These are phyloP conservation scores for Phialemoniopsis sp. DNA, from an alignment of 2,329 filamentous ascomycete species.

Conservation along the genomic window DNA sequence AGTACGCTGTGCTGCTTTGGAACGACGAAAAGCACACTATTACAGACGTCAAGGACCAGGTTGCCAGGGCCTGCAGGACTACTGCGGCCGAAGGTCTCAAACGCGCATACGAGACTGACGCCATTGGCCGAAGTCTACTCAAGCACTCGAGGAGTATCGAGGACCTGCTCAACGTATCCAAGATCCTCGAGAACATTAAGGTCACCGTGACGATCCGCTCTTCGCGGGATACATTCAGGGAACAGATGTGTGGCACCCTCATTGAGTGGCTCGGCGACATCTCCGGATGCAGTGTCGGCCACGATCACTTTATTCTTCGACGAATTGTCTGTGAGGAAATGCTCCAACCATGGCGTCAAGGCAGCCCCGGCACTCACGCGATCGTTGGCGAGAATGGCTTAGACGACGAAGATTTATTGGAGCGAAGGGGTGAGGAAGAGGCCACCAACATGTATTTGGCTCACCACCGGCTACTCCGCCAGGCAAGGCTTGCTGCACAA, in stretches of 20 bases:
- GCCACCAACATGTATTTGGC: conserved; percentile 27
- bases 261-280: conserved; percentile 96
- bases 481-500: conserved; percentile 19
- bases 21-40: conserved; percentile 99
- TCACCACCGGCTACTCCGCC: conserved; percentile 25
- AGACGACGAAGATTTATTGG: conserved; percentile 72
- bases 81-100: conserved; percentile 63
- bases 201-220: conserved; percentile 94
- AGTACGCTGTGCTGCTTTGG: conserved; percentile 87
- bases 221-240: conserved; percentile 88
- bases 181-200: conserved; percentile 90
- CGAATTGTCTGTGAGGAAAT: conserved; percentile 87
- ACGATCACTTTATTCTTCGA: conserved; percentile 74
- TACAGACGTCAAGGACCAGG: conserved; percentile 83
- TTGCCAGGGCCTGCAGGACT: conserved; percentile 81
- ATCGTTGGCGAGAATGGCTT: conserved; percentile 74
- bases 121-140: conserved; percentile 81
- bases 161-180: conserved; percentile 71
- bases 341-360: conserved; percentile 80
- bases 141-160: conserved; percentile 70
- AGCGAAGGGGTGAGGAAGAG: conserved; percentile 32
- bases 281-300: conserved; percentile 78
- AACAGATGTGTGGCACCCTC: conserved; percentile 98
- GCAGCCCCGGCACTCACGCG: conserved; percentile 78
- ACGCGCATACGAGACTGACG: conserved; percentile 84